Conservation (phyloP, 495 filamentous ascomycete species). For the Aspergillus mulundensis region DNA sequence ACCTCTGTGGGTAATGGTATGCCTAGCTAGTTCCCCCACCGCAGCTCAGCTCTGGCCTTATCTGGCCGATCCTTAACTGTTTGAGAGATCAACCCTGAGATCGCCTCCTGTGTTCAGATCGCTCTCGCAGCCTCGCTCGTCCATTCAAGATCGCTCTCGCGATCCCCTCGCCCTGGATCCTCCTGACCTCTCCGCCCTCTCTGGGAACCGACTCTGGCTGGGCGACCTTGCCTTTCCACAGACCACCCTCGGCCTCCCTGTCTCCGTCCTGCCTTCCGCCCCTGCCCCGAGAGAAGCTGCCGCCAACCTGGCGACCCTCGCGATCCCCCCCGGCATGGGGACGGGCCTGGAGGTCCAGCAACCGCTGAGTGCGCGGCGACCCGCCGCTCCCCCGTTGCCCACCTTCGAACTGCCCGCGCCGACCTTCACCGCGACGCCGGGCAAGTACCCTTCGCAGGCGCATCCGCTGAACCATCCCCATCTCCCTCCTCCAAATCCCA, state of each 20-base stretch:
- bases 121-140: too few species aligned
- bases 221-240: conserved; percentile 25
- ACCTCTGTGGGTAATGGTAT: neutral
- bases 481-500: conserved; percentile 46
- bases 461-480: conserved; percentile 36
- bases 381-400: conserved; percentile 57
- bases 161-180: conserved; percentile 45
- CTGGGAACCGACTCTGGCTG: conserved; percentile 44
- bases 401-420: conserved; percentile 61
- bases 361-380: conserved; percentile 55
- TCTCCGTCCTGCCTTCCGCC: conserved; percentile 12
- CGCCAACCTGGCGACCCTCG: conserved; percentile 43
- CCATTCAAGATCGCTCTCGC: conserved; percentile 10
- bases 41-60: neutral
- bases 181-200: conserved; percentile 37
- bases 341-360: conserved; percentile 40
- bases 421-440: conserved; percentile 25
- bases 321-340: conserved; percentile 46
- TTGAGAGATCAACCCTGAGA: neutral
- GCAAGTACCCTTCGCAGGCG: conserved; percentile 41
- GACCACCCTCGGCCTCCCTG: conserved; percentile 10
- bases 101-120: neutral
- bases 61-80: neutral
- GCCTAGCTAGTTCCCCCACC: neutral
- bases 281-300: conserved; percentile 23